Percentiles rank a stretch among this genome's conserved stretches.
Conservation (phyloP, 1,284 basidiomycete genomes). For the Nidula niveotomentosa region DNA sequence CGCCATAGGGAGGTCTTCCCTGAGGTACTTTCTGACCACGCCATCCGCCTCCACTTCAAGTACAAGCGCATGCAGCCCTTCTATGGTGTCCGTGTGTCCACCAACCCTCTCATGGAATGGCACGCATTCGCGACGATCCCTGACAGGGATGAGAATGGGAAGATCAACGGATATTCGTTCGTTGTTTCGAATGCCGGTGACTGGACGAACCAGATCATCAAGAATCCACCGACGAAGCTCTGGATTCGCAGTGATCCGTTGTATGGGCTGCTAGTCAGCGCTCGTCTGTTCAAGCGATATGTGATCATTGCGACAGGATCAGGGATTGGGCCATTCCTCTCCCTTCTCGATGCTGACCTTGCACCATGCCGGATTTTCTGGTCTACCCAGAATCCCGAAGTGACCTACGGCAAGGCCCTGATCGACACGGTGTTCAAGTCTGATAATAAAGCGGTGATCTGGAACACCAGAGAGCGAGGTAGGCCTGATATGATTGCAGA, state of each 20-base stretch:
- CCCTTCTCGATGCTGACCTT: conserved; percentile 29
- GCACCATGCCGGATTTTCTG: conserved; percentile 33
- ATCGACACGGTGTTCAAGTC: conserved; percentile 30
- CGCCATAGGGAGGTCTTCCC: conserved; percentile 22
- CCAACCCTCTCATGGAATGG: conserved; percentile 29
- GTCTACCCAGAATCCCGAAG: conserved; percentile 31
- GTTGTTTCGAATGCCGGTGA: conserved; percentile 5
- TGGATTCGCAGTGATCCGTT: conserved; percentile 35
- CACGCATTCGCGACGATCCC: conserved; percentile 28
- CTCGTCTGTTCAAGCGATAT: conserved; percentile 30
- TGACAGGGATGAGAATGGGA: no score
- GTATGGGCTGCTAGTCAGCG: conserved; percentile 32
- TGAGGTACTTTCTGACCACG: conserved; percentile 33
- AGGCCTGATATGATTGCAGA: conserved; percentile 34
- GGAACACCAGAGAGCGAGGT: conserved; percentile 31
- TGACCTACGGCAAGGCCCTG: conserved; percentile 31
- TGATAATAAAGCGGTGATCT: conserved; percentile 31
- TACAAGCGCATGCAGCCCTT: conserved; percentile 28
- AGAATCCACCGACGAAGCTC: conserved; percentile 30
- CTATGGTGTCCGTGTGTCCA: conserved; percentile 29
- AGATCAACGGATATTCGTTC: no score
- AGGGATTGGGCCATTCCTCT: conserved; percentile 33
- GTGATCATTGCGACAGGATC: conserved; percentile 37
- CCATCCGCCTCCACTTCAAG: conserved; percentile 32
- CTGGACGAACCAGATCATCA: conserved; percentile 32